Evolutionary conservation across 2,329 filamentous ascomycete species (phyloP).

Genomic region (Alternaria arborescens): DNA sequence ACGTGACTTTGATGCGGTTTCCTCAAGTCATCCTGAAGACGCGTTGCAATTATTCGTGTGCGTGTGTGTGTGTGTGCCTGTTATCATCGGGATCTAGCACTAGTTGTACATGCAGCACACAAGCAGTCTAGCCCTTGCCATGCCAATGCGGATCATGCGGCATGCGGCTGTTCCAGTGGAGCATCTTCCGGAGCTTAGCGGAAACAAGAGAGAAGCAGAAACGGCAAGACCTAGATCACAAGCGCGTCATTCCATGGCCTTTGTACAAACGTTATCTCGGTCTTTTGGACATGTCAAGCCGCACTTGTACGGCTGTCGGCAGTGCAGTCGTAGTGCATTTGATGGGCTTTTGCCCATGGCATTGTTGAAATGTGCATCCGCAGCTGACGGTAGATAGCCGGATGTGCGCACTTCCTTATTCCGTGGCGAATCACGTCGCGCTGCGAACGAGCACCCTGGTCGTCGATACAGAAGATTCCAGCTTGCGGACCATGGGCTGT

Average conservation of each 20-base stretch:
- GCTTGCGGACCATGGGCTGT: not conserved
- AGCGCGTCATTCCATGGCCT: slow-evolving; percentile 5
- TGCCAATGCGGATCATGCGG: slow-evolving; percentile 16
- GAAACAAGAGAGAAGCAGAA: not conserved
- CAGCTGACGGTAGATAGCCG: not conserved
- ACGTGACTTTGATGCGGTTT: not conserved
- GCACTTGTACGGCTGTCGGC: slow-evolving; percentile 2
- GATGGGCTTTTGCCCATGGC: not conserved
- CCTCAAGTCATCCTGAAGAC: not conserved
- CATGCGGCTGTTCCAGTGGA: slow-evolving; percentile 11
- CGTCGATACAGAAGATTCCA: not conserved
- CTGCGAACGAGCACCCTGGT: not conserved
- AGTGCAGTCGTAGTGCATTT: not conserved
- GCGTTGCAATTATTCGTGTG: not conserved
- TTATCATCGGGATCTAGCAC: not conserved
- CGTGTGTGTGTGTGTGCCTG: not conserved
- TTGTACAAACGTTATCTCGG: not conserved
- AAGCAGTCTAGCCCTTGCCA: not conserved
- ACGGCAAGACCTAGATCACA: not conserved
- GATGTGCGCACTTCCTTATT: slow-evolving; percentile 6
- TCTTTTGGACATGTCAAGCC: not conserved
- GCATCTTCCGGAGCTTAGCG: slow-evolving; percentile 9
- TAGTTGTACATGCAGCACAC: not conserved
- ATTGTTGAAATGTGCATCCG: not conserved
- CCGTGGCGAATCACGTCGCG: slow-evolving; percentile 2